Evolutionary conservation across 306 rosid species (phyloP), one percentile per base, ranked within the genome.

Genomic region (Cucurbita pepo): DNA sequence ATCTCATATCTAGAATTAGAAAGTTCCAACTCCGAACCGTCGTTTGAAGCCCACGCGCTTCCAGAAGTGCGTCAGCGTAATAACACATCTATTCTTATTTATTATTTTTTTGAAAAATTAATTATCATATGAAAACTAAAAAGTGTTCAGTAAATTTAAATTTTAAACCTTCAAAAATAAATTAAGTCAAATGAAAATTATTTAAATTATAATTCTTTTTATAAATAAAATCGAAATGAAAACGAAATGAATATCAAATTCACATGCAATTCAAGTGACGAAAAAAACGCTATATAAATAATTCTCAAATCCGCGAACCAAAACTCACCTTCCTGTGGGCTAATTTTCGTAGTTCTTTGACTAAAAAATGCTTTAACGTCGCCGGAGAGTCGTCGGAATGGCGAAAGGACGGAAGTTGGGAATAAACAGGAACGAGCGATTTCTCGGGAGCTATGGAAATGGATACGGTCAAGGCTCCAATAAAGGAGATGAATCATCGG

Each of bases 351-450:
- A 13, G 8, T n/a, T 13, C 37, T 25, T 18, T 72, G 34, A 36
- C 34, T 30, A 30, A 30, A 30, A 30, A 30, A 30, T 30, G 34
- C 34, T 30, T 1, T 30, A 30, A 30, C 34, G 34, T 57, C 69
- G 34, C 82, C 84, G 78, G 75, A 71, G 60, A 16, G 15, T 10
- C 30, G 62, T 69, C 78, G 74, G 64, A 21, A 18, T 94, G 99
- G 96, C 96, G 30, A 91, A 95, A 78, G 96, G 97, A 69, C 92
- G 96, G 54, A 91, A 84, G 79, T 75, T 88, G 79, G 84, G 96
- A 0, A 66, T 80, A 19, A 89, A 89, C 79, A 91, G 88, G 21
- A 94, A 87, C 81, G 99, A 94, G 37, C 84, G 92, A 9, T 79
- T 80, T 34, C 83, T 95, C 12, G 99, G 96, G 43, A 82, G 82